Evolutionary conservation across 495 filamentous ascomycete genomes (phyloP), one percentile per base, ranked within the genome.

Genomic region (Filosporella fistucella): DNA sequence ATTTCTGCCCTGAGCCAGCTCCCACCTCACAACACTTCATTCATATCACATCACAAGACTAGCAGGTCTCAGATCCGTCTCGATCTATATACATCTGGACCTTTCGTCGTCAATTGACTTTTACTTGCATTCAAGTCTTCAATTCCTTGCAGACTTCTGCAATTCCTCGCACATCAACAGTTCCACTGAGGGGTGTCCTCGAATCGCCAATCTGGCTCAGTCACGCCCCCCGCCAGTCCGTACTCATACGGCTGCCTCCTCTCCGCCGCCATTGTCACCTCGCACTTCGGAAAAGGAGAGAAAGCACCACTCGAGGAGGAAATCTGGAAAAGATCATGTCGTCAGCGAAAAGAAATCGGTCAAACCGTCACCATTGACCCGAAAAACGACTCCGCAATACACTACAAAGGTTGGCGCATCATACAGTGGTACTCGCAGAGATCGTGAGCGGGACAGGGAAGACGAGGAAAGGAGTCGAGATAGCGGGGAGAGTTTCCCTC

Each of bases 401-500:
- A 24, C 38, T 6, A 57, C 45, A n/a, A 53, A 54, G 28, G 28
- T 41, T 12, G 21, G 30, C 17, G 28, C 14, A 14, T 30, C 29
- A 23, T 47, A 23, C 42, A 43, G 9, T 16, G 25, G 29, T 21
- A 14, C 20, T 3, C 41, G 29, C 0, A 24, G 44, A 9, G 20
- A 43, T 2, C 26, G 45, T 6, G 47, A 51, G 35, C 47, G 50
- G 21, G 52, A 55, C 16, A 41, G 51, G 12, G 52, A 56, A 24
- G 48, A 52, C 1, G 54, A 57, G 0, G 36, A 47, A 9, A 28
- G 45, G 4, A 3, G 4, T 20, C 41, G 56, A 26, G 56, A 59
- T 30, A 51, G 52, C 44, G 58, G 54, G 5, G 58, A 61, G 36
- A 39, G 42, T 14, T 61, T 61, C 38, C 51, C 51, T 11, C 58